Evolutionary conservation across 805 yeast species (phyloP).

Genomic region (Komagataella pseudopastoris): DNA sequence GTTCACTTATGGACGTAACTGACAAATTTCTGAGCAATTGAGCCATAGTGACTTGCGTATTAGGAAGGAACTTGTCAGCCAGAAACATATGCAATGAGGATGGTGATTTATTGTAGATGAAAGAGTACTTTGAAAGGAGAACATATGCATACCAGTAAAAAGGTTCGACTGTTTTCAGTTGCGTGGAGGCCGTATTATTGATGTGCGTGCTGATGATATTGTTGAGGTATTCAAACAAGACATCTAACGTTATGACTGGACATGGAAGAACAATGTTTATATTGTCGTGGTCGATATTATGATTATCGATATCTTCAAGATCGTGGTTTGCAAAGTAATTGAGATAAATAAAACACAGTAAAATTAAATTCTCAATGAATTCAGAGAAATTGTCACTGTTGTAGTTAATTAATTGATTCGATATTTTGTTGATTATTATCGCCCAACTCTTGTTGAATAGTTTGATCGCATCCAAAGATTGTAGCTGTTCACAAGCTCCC

Average conservation of each 20-base stretch:
- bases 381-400: conserved; percentile 18
- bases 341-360: conserved; percentile 28
- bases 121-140: conserved; percentile 28
- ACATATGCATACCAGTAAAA: conserved; percentile 35
- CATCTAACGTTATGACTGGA: conserved; percentile 25
- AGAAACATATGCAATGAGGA: conserved; percentile 21
- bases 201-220: conserved; percentile 30
- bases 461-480: conserved; percentile 19
- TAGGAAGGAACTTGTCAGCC: conserved; percentile 14
- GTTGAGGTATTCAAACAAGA: conserved; percentile 34
- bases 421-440: conserved; percentile 15
- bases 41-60: conserved; percentile 5
- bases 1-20: conserved; percentile 12
- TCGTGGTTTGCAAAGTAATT: conserved; percentile 20
- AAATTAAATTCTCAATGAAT: conserved; percentile 30
- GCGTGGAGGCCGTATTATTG: conserved; percentile 11
- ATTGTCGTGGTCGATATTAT: conserved; percentile 5
- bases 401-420: conserved; percentile 15
- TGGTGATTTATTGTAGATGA: conserved; percentile 24
- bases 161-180: conserved; percentile 8
- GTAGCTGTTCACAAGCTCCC: conserved; percentile 26
- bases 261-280: background rate
- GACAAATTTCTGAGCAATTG: conserved; percentile 8
- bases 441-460: conserved; percentile 33
- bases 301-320: background rate